phyloP scores from a whole-genome alignment of 2,329 filamentous ascomycete genomes.

The Daldinia sp. region DNA sequence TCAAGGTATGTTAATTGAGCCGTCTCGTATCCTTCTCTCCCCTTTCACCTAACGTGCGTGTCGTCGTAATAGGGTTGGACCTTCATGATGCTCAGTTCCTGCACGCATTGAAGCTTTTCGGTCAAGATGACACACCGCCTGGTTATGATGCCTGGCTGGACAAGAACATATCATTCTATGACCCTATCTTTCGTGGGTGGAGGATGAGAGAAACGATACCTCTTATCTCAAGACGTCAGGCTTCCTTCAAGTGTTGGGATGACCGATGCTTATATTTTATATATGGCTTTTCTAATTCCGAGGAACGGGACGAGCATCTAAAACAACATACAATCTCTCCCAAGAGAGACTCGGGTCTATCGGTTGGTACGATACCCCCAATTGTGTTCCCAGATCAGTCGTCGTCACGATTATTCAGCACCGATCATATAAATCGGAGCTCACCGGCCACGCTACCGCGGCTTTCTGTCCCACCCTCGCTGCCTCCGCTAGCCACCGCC shows the following conservation, averaged over 20 bases:
- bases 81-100: conserved; percentile 53
- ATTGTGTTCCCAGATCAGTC: conserved; percentile 49
- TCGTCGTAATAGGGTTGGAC: conserved; percentile 51
- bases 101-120: conserved; percentile 50
- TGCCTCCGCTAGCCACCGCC: conserved; percentile 49
- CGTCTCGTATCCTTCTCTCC: conserved; percentile 1
- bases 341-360: conserved; percentile 58
- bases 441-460: conserved; percentile 54
- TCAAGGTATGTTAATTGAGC: conserved; percentile 50
- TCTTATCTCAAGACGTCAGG: conserved; percentile 48
- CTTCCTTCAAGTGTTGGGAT: conserved; percentile 63
- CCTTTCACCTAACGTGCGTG: conserved; percentile 20
- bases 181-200: conserved; percentile 56
- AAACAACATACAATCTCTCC: conserved; percentile 54
- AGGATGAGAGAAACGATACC: conserved; percentile 50
- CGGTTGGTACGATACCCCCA: conserved; percentile 50
- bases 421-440: conserved; percentile 48
- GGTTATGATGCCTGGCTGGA: conserved; percentile 63
- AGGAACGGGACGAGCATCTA: conserved; percentile 61
- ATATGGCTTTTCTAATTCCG: conserved; percentile 61
- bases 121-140: conserved; percentile 53
- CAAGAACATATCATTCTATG: conserved; percentile 58
- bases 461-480: conserved; percentile 45
- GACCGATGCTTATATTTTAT: conserved; percentile 65
- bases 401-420: conserved; percentile 43